Base-by-base conservation (phyloP, 495 filamentous ascomycete species). In the Xylaria curta region DNA sequence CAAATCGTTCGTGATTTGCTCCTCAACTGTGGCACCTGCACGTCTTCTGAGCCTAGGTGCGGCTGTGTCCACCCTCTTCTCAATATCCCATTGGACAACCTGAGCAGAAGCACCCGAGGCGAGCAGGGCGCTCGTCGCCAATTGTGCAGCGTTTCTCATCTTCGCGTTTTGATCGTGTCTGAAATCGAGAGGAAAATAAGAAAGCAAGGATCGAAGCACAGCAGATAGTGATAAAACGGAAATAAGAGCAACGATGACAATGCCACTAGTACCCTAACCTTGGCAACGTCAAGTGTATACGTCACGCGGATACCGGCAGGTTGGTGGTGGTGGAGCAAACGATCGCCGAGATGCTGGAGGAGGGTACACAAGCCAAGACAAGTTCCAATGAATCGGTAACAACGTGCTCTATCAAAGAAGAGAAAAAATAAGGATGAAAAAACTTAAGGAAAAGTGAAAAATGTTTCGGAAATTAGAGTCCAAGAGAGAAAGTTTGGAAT, bases 61-160 rank as follows among this genome's bases (percentile, higher is more conserved):
- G 36, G 36, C 71, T 24, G 73, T 70, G 8, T 64, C 49, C 8
- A 51, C 66, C 19, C 56, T 77, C 59, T 77, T 80, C 38, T 77
- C 70, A 15, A 86, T 83, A 17, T 76, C 78, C 84, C 84, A 86
- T 63, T 82, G 78, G 4, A 86, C 80, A 8, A 86, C 47, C 69
- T 81, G 80, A 28, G 83, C 81, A n/a, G 70, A 69, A 0, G 72
- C 77, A 17, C 70, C 66, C 8, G 78, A 79, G 19, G 75, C 78
- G 49, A 84, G 69, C 61, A 83, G 60, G 4, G 75, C 74, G 69
- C 80, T 75, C 53, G 78, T 71, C 47, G 76, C 71, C 38, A 81
- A 51, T n/a, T 66, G 72, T 3, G 69, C 63, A 46, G 68, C 54
- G 47, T 66, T 65, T 63, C 63, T 75, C 77, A 79, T 79, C 19